phyloP scores from a whole-genome alignment of 106 monocot species.

The Allium fistulosum region DNA sequence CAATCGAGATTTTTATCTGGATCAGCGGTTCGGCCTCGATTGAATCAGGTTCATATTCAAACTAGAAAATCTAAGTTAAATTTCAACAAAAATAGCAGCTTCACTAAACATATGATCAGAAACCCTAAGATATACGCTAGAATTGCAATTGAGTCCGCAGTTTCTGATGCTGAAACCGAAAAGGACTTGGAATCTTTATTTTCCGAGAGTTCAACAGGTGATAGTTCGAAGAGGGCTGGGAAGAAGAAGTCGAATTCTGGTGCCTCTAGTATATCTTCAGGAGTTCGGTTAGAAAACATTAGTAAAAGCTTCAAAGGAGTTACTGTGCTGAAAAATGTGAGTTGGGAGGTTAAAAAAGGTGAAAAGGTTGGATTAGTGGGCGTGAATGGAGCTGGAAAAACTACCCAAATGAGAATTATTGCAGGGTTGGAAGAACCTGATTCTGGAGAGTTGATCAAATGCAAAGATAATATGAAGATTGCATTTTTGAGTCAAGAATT shows the following conservation, averaged over 20 bases:
- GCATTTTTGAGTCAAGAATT: constrained; percentile 94
- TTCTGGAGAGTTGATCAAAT: constrained; percentile 70
- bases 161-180: constrained; percentile 19
- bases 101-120: constrained; percentile 6
- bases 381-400: constrained; percentile 96
- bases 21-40: constrained; percentile 5
- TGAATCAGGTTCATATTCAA: neutral
- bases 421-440: constrained; percentile 85
- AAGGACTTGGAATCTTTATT: constrained; percentile 48
- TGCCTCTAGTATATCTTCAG: constrained; percentile 85
- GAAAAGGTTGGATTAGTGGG: constrained; percentile 96
- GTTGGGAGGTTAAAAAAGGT: constrained; percentile 97
- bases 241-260: constrained; percentile 58
- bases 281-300: constrained; percentile 71
- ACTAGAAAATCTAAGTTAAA: neutral
- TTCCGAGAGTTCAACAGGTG: constrained; percentile 18
- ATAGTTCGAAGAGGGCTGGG: constrained; percentile 8
- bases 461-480: constrained; percentile 90
- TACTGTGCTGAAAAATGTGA: constrained; percentile 75
- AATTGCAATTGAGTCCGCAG: constrained; percentile 24
- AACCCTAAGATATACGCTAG: constrained; percentile 17
- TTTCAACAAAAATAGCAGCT: constrained; percentile 6
- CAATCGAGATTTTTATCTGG: constrained; percentile 34
- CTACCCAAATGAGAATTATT: constrained; percentile 90
- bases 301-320: constrained; percentile 83